phyloP scores from a whole-genome alignment of 1,284 basidiomycete species.

The Puccinia triticina region DNA sequence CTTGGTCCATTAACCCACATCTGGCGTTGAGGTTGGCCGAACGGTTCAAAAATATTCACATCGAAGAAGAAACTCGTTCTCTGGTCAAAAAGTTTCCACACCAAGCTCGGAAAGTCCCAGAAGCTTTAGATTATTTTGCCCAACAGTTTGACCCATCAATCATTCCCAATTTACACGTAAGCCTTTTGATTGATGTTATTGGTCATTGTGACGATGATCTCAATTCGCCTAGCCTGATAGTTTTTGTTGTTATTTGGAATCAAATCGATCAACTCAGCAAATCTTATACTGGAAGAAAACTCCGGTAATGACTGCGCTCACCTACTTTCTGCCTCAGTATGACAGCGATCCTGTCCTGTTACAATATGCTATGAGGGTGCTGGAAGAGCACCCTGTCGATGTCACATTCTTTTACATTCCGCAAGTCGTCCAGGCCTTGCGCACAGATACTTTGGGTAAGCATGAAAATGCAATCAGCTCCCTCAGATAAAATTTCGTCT shows the following conservation, averaged over 20 bases:
- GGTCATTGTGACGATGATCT: not conserved
- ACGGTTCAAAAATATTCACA: slow-evolving; percentile 33
- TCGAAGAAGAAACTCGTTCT: slow-evolving; percentile 30
- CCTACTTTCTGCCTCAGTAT: slow-evolving; percentile 67
- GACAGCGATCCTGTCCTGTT: slow-evolving; percentile 81
- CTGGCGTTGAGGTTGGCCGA: slow-evolving; percentile 38
- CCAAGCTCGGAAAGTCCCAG: slow-evolving; percentile 48
- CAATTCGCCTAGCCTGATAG: not conserved
- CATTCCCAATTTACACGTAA: slow-evolving; percentile 41
- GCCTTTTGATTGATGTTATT: not conserved
- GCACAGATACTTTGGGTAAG: slow-evolving; percentile 81
- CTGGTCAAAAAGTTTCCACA: slow-evolving; percentile 36
- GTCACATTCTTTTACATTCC: slow-evolving; percentile 99
- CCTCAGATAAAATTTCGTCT: not conserved
- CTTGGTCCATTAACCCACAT: slow-evolving; percentile 80
- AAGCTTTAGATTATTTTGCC: slow-evolving; percentile 48
- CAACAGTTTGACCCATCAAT: slow-evolving; percentile 35
- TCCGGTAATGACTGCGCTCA: slow-evolving; percentile 50
- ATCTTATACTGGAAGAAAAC: slow-evolving; percentile 51
- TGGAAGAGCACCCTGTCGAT: slow-evolving; percentile 92
- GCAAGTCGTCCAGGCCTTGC: slow-evolving; percentile 93
- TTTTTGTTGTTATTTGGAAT: not conserved
- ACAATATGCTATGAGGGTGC: slow-evolving; percentile 94
- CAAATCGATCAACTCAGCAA: slow-evolving; percentile 19
- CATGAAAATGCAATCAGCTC: slow-evolving; percentile 45